phyloP scores from a whole-genome alignment of 2,329 filamentous ascomycete species.

The Cryphonectria carpinicola region DNA sequence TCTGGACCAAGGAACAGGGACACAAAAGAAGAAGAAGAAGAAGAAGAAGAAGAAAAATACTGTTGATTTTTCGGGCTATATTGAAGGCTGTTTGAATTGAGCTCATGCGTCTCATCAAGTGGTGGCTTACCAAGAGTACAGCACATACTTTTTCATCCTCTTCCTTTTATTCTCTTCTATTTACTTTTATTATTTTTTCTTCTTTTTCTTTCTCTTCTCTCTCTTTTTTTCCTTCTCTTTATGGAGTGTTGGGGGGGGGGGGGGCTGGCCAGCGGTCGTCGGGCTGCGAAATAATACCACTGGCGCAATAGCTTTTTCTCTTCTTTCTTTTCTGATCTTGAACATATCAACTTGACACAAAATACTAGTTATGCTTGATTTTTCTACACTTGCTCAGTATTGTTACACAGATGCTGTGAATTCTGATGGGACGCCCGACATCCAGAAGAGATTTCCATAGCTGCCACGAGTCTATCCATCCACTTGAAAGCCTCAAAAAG shows the following conservation, averaged over 20 bases:
- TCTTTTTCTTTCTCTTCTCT: not conserved
- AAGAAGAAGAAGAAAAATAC: not conserved
- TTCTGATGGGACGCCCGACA: not conserved
- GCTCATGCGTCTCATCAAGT: not conserved
- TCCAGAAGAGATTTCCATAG: not conserved
- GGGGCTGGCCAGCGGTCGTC: not conserved
- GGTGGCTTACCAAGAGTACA: not conserved
- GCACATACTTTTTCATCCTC: not conserved
- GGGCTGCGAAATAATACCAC: slow-evolving; percentile 13
- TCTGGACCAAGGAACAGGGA: not conserved
- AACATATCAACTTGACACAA: not conserved
- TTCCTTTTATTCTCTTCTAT: not conserved
- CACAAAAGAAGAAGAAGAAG: not conserved
- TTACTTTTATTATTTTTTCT: not conserved
- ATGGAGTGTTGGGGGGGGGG: not conserved
- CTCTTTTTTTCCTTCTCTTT: not conserved
- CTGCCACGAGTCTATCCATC: not conserved
- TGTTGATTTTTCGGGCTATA: not conserved
- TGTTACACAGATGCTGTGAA: not conserved
- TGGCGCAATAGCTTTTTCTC: not conserved
- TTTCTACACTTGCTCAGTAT: not conserved
- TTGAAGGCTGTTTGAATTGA: not conserved
- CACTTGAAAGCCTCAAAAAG: no score
- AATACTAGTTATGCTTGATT: not conserved
- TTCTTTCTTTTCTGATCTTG: not conserved